Percentiles rank a stretch among this genome's conserved stretches.
phyloP scores from a whole-genome alignment of 768 basidiomycete species.

The Kwoniella bestiolae region DNA sequence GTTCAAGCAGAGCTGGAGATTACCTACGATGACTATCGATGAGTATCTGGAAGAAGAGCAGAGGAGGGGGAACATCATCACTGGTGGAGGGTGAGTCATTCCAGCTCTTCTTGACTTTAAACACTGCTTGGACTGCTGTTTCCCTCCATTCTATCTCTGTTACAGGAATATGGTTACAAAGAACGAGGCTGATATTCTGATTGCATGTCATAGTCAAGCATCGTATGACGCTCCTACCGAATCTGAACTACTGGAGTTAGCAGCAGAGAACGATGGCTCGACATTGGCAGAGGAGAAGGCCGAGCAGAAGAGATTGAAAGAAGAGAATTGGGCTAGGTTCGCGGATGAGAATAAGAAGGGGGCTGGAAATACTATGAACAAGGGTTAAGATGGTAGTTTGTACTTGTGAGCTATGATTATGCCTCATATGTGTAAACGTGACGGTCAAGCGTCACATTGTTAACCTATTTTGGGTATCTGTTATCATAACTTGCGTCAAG shows the following conservation, averaged over 20 bases:
- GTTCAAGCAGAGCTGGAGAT: constrained; percentile 77
- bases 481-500: background rate
- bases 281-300: constrained; percentile 67
- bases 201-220: constrained; percentile 63
- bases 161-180: no score
- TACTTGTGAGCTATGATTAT: background rate
- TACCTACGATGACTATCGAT: constrained; percentile 95
- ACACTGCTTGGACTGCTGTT: no score
- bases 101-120: background rate
- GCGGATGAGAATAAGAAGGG: constrained; percentile 85
- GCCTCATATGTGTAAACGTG: no score
- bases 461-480: background rate
- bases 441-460: no score
- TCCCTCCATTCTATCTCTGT: no score
- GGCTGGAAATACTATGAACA: constrained; percentile 96
- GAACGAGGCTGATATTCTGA: no score
- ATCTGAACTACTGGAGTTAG: constrained; percentile 75
- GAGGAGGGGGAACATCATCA: constrained; percentile 80
- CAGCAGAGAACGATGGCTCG: constrained; percentile 84
- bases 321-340: constrained; percentile 88
- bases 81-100: constrained; percentile 76
- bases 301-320: constrained; percentile 78
- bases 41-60: constrained; percentile 88
- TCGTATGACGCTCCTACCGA: constrained; percentile 71
- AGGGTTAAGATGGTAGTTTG: constrained; percentile 64